These are phyloP conservation scores for Plasmopara halstedii DNA, from an alignment of 352 stramenopile genomes.

Conservation along the genomic window DNA sequence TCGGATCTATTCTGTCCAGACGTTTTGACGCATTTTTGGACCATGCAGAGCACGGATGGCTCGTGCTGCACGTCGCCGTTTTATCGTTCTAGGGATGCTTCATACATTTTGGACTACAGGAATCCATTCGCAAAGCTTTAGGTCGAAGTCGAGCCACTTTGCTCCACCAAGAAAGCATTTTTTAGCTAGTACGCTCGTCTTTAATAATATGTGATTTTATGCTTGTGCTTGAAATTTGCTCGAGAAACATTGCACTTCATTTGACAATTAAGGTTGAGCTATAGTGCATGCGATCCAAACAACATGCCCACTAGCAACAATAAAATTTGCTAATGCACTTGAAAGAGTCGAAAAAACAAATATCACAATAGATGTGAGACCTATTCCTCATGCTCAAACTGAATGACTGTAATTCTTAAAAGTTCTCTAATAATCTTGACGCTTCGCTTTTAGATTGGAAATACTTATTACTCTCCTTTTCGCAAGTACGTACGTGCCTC, in stretches of 20 bases:
- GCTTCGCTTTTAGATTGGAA: neutral
- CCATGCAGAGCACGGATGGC: constrained; percentile 55
- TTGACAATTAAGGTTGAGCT: constrained; percentile 9
- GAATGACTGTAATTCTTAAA: neutral
- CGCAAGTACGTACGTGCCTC: neutral
- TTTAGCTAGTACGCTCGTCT: constrained; percentile 19
- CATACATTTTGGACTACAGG: constrained; percentile 39
- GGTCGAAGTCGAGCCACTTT: constrained; percentile 42
- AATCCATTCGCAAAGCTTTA: constrained; percentile 60
- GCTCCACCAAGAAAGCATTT: constrained; percentile 51
- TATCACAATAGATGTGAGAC: constrained; percentile 7
- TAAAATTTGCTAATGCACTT: neutral
- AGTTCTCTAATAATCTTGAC: neutral
- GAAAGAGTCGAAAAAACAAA: constrained; percentile 26
- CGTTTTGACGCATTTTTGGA: constrained; percentile 48
- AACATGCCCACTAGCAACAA: constrained; percentile 6
- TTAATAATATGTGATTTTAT: constrained; percentile 49
- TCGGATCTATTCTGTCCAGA: too few species aligned
- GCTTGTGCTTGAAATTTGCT: constrained; percentile 37
- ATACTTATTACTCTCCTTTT: neutral
- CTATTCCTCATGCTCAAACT: too few species aligned
- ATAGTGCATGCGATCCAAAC: constrained; percentile 6
- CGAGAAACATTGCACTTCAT: constrained; percentile 37
- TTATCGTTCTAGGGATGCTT: constrained; percentile 4
- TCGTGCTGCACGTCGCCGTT: constrained; percentile 9